phyloP scores from a whole-genome alignment of 1,284 basidiomycete species.

The Sanghuangporus weigelae region DNA sequence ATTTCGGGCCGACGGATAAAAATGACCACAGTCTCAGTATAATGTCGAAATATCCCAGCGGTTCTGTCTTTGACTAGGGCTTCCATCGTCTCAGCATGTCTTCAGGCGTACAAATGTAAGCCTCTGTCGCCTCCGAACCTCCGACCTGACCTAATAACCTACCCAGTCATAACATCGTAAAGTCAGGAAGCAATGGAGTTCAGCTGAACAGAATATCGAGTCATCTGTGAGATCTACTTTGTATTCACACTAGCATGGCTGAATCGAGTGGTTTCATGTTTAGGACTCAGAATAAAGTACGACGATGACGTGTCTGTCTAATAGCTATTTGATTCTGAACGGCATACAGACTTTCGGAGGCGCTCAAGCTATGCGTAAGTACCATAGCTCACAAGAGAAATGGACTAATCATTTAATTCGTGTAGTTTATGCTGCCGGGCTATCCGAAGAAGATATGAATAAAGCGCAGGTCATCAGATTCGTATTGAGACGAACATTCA shows the following conservation, averaged over 20 bases:
- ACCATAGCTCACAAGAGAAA: neutral
- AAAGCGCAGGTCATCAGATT: conserved; percentile 63
- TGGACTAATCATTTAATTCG: conserved; percentile 10
- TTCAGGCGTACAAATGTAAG: conserved; percentile 20
- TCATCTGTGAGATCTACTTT: conserved; percentile 31
- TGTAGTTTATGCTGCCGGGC: conserved; percentile 69
- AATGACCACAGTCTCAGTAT: neutral
- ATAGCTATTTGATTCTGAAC: neutral
- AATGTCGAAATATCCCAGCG: neutral
- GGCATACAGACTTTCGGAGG: conserved; percentile 55
- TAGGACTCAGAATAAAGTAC: conserved; percentile 65
- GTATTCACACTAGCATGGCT: neutral
- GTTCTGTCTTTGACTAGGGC: neutral
- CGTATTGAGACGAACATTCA: conserved; percentile 9
- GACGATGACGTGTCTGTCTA: neutral
- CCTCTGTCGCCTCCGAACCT: neutral
- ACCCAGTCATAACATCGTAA: conserved; percentile 19
- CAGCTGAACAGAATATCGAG: conserved; percentile 69
- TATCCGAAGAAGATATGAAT: conserved; percentile 75
- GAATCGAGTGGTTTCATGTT: neutral
- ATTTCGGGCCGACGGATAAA: neutral
- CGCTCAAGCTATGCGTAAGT: conserved; percentile 78
- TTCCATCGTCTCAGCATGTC: neutral
- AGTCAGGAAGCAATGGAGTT: conserved; percentile 14
- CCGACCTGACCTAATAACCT: neutral